A percentile compares a stretch with the other conserved stretches of the same genome.
These are phyloP conservation scores for Rhizopogon vinicolor DNA, from an alignment of 768 basidiomycete genomes.

Conservation along the genomic window DNA sequence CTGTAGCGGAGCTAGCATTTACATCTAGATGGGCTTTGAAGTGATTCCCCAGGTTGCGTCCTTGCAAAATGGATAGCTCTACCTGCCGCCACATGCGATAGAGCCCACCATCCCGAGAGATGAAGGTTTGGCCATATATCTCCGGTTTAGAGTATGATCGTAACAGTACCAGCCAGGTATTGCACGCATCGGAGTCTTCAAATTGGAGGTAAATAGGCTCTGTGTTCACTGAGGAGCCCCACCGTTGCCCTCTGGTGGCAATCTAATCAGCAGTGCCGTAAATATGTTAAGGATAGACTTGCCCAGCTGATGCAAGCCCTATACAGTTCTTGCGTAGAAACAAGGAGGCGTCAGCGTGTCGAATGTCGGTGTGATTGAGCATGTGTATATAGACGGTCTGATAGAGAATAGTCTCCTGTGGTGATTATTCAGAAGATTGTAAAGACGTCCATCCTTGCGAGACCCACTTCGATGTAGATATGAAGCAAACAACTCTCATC, in stretches of 20 bases:
- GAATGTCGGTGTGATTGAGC: slow-evolving; percentile 76
- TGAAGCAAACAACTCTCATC: slow-evolving; percentile 63
- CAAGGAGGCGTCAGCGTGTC: slow-evolving; percentile 68
- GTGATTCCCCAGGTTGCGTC: slow-evolving; percentile 61
- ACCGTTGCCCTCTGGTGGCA: slow-evolving; percentile 47
- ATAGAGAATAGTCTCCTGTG: slow-evolving; percentile 66
- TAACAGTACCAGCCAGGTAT: slow-evolving; percentile 76
- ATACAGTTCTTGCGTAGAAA: slow-evolving; percentile 77
- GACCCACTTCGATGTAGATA: slow-evolving; percentile 69
- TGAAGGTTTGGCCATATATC: slow-evolving; percentile 60
- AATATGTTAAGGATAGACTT: slow-evolving; percentile 15
- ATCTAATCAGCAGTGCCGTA: slow-evolving; percentile 5
- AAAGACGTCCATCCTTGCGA: background rate
- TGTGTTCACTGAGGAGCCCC: slow-evolving; percentile 43
- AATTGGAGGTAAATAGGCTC: slow-evolving; percentile 79
- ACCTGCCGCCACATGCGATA: slow-evolving; percentile 89
- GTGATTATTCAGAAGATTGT: slow-evolving; percentile 7
- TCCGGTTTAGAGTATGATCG: slow-evolving; percentile 80
- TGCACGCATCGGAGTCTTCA: slow-evolving; percentile 52
- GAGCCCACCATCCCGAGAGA: slow-evolving; percentile 60
- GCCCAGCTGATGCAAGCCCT: slow-evolving; percentile 64
- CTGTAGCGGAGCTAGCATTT: slow-evolving; percentile 19
- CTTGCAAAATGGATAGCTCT: slow-evolving; percentile 68
- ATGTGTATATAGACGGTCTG: slow-evolving; percentile 71
- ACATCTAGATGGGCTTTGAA: slow-evolving; percentile 26